Conservation (phyloP, 371 early-diverging fungal genomes). For the Synchytrium microbalum region DNA sequence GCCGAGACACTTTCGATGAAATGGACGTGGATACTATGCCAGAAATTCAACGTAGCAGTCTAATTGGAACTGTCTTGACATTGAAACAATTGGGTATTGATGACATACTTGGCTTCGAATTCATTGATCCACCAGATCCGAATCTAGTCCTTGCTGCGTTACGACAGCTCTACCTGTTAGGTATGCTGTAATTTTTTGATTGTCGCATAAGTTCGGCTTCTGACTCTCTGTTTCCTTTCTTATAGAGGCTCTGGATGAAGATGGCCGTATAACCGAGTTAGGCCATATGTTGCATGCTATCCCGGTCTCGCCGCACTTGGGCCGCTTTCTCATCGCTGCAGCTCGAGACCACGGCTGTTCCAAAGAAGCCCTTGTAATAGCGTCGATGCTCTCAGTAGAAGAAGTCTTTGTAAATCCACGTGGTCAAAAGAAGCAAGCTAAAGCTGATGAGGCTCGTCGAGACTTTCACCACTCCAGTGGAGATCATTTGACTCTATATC, state of each 20-base stretch:
- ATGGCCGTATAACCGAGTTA: conserved; percentile 42
- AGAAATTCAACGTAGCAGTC: conserved; percentile 49
- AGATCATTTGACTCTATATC: conserved; percentile 41
- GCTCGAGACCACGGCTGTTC: conserved; percentile 34
- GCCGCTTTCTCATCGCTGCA: conserved; percentile 37
- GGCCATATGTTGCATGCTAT: conserved; percentile 47
- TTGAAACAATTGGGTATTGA: conserved; percentile 45
- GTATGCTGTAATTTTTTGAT: conserved; percentile 37
- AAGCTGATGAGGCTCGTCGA: conserved; percentile 23
- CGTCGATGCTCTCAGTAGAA: conserved; percentile 42
- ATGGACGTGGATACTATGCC: conserved; percentile 40
- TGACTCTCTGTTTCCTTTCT: conserved; percentile 5
- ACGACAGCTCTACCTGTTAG: conserved; percentile 39
- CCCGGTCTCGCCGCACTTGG: conserved; percentile 45
- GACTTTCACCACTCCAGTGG: conserved; percentile 24
- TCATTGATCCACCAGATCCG: conserved; percentile 50
- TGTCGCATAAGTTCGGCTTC: conserved; percentile 8
- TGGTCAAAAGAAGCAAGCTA: conserved; percentile 16
- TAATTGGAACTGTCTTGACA: conserved; percentile 41
- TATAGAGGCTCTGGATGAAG: conserved; percentile 42
- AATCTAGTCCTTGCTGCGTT: conserved; percentile 30
- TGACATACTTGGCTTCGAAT: conserved; percentile 49
- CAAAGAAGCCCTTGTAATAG: conserved; percentile 36
- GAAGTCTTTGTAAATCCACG: conserved; percentile 33
- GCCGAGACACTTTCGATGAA: conserved; percentile 41